These are phyloP conservation scores for Anthracocystis walkeri DNA, from an alignment of 1,284 basidiomycete species.

Conservation along the genomic window DNA sequence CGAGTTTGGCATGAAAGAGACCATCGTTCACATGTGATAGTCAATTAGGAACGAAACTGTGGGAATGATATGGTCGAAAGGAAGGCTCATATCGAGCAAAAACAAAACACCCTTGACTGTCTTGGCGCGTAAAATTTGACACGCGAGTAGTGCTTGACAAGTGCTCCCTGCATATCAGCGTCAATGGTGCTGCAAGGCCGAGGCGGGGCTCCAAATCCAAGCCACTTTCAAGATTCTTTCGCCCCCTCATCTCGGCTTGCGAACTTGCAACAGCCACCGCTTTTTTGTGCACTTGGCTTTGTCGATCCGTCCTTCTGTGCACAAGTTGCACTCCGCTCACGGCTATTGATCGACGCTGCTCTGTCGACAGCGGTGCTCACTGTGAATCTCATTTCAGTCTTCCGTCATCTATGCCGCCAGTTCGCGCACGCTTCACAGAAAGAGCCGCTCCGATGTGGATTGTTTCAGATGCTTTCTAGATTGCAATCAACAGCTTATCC, in stretches of 20 bases:
- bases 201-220: slow-evolving; percentile 42
- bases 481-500: neutral
- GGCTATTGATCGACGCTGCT: neutral
- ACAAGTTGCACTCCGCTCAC: neutral
- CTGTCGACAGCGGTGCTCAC: too few relatives aligned
- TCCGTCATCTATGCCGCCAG: neutral
- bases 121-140: slow-evolving; percentile 8
- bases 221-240: too few relatives aligned
- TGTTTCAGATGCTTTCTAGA: slow-evolving; percentile 3
- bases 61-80: neutral
- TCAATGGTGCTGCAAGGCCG: slow-evolving; percentile 15
- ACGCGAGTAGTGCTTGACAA: neutral
- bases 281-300: neutral
- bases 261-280: slow-evolving; percentile 3
- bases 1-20: too few relatives aligned
- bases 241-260: neutral
- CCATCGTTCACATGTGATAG: too few relatives aligned
- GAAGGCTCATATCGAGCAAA: neutral
- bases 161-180: neutral
- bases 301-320: slow-evolving; percentile 1
- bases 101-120: neutral
- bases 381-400: too few relatives aligned
- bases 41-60: too few relatives aligned
- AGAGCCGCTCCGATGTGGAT: neutral
- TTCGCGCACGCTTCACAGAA: neutral